phyloP scores from a whole-genome alignment of 441 rosid genomes.

The Brassica balearica region DNA sequence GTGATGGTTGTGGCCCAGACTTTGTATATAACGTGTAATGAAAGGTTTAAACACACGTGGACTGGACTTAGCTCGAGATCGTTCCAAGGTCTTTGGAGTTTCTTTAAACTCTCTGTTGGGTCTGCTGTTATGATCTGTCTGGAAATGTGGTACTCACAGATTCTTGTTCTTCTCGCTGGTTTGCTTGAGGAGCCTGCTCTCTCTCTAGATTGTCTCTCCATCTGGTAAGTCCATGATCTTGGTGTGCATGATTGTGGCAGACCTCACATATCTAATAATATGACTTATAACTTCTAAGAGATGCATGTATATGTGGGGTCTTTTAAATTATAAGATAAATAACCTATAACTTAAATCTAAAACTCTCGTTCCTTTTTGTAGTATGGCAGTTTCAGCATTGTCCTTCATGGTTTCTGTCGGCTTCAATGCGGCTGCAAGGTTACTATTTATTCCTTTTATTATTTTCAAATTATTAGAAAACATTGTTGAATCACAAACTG shows the following conservation, averaged over 20 bases:
- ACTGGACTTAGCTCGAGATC: slow-evolving; percentile 15
- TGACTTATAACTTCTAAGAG: not conserved
- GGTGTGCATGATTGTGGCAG: not conserved
- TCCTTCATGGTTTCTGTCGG: slow-evolving; percentile 13
- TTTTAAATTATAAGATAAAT: not conserved
- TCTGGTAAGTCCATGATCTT: slow-evolving; percentile 4
- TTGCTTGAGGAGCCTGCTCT: slow-evolving; percentile 8
- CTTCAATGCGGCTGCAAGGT: slow-evolving; percentile 24
- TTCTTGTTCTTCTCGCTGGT: slow-evolving; percentile 22
- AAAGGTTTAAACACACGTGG: slow-evolving; percentile 19
- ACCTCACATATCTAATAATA: not conserved
- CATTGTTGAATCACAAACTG: not conserved
- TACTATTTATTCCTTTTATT: not conserved
- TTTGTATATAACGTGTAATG: not conserved
- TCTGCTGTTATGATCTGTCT: slow-evolving; percentile 19
- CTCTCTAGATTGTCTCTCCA: slow-evolving; percentile 11
- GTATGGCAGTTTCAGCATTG: slow-evolving; percentile 12
- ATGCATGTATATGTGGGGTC: not conserved
- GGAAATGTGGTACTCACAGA: slow-evolving; percentile 14
- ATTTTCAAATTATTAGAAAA: not conserved
- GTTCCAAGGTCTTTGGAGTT: slow-evolving; percentile 20
- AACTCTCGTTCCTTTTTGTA: not conserved
- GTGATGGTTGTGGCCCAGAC: not conserved
- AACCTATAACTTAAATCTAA: not conserved
- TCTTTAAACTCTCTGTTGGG: slow-evolving; percentile 9